Percentiles rank a stretch among this genome's conserved stretches.
phyloP scores from a whole-genome alignment of 2,329 filamentous ascomycete species.

The Trichophyton mentagrophytes region DNA sequence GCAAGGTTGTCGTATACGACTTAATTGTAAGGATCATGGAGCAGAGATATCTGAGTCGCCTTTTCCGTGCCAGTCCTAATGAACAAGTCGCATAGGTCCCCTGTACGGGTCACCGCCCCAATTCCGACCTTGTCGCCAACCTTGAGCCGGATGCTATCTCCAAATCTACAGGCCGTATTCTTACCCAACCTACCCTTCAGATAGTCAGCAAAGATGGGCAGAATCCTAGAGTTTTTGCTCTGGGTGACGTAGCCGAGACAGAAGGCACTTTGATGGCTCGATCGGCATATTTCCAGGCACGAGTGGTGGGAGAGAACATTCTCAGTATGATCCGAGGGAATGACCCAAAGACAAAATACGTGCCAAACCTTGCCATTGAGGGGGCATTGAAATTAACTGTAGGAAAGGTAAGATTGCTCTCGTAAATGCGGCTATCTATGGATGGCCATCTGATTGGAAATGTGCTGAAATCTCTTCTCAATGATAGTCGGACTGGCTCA shows the following conservation, averaged over 20 bases:
- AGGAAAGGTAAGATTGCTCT: background rate
- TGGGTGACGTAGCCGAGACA: constrained; percentile 46
- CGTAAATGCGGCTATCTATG: no score
- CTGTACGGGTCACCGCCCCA: constrained; percentile 12
- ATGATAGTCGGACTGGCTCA: no score
- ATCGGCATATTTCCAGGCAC: constrained; percentile 40
- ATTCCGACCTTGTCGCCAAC: constrained; percentile 4
- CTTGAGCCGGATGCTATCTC: constrained; percentile 5
- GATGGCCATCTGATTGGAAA: no score
- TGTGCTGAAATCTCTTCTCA: no score
- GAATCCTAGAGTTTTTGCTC: constrained; percentile 40
- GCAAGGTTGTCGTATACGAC: constrained; percentile 7
- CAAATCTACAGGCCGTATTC: constrained; percentile 22
- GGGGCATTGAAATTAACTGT: constrained; percentile 7
- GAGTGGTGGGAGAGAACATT: constrained; percentile 42
- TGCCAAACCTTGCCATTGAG: background rate
- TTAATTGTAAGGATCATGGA: constrained; percentile 3
- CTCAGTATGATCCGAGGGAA: constrained; percentile 1
- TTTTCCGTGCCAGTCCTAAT: no score
- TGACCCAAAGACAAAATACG: background rate
- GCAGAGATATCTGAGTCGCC: no score
- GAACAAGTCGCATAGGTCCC: constrained; percentile 7
- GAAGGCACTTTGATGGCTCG: constrained; percentile 40
- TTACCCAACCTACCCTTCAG: constrained; percentile 44
- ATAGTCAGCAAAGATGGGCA: constrained; percentile 31